Percentiles rank a stretch among this genome's conserved stretches.
Conservation (phyloP, 169 alveolate genomes). For the Plasmodium reichenowi region DNA sequence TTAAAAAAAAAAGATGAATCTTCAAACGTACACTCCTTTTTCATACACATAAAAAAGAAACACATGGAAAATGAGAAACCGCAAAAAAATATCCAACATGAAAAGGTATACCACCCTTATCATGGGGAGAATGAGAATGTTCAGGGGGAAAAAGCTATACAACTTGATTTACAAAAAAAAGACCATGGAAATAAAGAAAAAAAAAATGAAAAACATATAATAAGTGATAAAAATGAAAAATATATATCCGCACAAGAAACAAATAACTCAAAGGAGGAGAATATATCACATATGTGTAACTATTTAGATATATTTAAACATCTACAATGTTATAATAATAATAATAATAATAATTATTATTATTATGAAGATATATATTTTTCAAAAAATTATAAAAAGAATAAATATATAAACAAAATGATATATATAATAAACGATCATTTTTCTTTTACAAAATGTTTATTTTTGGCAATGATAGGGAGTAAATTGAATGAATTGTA, state of each 20-base stretch:
- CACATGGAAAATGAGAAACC: background rate
- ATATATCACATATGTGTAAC: too few relatives aligned
- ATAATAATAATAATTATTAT: too few relatives aligned
- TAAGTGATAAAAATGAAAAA: background rate
- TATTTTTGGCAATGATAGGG: constrained; percentile 32
- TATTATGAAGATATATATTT: too few relatives aligned
- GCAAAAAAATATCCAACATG: background rate
- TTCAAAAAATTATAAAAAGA: background rate
- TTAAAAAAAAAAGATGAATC: background rate
- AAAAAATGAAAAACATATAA: background rate
- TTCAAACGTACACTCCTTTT: too few relatives aligned
- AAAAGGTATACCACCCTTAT: too few relatives aligned
- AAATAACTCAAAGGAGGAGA: too few relatives aligned
- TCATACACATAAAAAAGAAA: background rate
- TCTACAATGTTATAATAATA: too few relatives aligned
- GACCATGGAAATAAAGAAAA: background rate
- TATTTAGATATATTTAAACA: too few relatives aligned
- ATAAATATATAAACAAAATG: background rate
- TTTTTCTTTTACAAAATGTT: constrained; percentile 11
- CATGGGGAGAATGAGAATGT: background rate
- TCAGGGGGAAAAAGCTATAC: background rate
- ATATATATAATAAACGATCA: constrained; percentile 4
- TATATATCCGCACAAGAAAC: background rate
- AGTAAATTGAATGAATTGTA: constrained; percentile 13
- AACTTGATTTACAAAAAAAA: background rate